Percentiles rank a stretch among this genome's conserved stretches.
Conservation (phyloP, 768 basidiomycete genomes). For the Jaapia argillacea region DNA sequence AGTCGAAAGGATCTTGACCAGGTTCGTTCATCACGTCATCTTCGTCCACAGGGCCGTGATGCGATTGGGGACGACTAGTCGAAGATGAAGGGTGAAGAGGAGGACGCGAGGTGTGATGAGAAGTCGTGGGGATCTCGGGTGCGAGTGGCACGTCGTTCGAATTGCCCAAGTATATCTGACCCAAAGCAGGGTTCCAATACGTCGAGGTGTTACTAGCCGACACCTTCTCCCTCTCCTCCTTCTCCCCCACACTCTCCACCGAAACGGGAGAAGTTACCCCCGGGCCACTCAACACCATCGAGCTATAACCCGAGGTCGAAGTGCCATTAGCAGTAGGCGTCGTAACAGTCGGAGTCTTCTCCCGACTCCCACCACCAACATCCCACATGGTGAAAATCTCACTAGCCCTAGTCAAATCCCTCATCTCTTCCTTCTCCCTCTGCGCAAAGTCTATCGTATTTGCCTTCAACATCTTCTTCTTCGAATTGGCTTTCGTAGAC, state of each 20-base stretch:
- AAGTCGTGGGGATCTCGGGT: conserved; percentile 9
- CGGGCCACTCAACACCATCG: no score
- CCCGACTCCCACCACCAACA: conserved; percentile 4
- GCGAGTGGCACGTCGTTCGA: conserved; percentile 59
- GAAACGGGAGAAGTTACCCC: no score
- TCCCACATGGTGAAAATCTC: conserved; percentile 53
- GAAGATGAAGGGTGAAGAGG: conserved; percentile 1
- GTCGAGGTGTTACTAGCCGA: conserved; percentile 26
- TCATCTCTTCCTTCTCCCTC: conserved; percentile 85
- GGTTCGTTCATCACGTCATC: background rate
- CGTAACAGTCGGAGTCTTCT: background rate
- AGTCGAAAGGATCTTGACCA: conserved; percentile 26
- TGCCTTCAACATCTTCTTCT: conserved; percentile 11
- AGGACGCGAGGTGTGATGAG: background rate
- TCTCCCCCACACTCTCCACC: conserved; percentile 21
- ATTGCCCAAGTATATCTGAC: conserved; percentile 78
- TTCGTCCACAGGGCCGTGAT: background rate
- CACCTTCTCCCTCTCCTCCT: conserved; percentile 23
- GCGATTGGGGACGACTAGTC: conserved; percentile 4
- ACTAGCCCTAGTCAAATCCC: conserved; percentile 72
- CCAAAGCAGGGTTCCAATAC: conserved; percentile 44
- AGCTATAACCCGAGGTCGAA: no score
- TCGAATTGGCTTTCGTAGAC: background rate
- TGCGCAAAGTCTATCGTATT: conserved; percentile 77
- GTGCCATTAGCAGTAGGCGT: background rate